Percentiles rank a stretch among this genome's conserved stretches.
These are phyloP conservation scores for Periconia sp. DNA, from an alignment of 2,329 filamentous ascomycete species.

Conservation along the genomic window DNA sequence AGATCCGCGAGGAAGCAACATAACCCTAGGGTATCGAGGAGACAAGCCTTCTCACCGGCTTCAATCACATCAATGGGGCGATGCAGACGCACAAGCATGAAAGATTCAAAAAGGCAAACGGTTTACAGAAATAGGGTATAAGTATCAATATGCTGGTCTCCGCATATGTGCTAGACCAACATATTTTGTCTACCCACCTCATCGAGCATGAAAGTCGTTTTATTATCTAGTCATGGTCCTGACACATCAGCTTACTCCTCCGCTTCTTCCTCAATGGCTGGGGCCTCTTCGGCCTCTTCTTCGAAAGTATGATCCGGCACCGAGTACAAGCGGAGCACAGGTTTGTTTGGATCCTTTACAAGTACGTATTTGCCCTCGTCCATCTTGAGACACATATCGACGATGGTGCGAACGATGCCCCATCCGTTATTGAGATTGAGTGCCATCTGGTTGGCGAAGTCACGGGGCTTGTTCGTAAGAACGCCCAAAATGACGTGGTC, in stretches of 20 bases:
- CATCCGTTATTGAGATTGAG: constrained; percentile 95
- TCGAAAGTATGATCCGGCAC: constrained; percentile 89
- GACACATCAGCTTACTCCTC: constrained; percentile 54
- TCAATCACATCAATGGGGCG: no score
- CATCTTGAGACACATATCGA: constrained; percentile 86
- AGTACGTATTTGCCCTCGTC: constrained; percentile 81
- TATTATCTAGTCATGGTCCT: no score
- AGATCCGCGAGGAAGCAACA: no score
- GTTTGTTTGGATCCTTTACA: constrained; percentile 94
- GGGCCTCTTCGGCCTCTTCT: constrained; percentile 79
- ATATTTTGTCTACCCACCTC: no score
- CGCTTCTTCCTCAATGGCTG: constrained; percentile 60
- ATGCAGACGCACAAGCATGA: no score
- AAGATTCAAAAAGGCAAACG: no score
- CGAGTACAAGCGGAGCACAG: constrained; percentile 89
- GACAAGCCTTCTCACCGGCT: no score
- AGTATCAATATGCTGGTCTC: no score
- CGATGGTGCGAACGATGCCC: constrained; percentile 98
- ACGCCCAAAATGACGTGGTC: constrained; percentile 96
- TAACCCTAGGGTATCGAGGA: no score
- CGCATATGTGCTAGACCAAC: no score
- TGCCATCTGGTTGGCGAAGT: constrained; percentile 98
- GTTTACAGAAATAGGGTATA: no score
- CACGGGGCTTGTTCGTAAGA: constrained; percentile 95
- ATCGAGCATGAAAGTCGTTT: no score